phyloP scores from a whole-genome alignment of 2,329 filamentous ascomycete species.

The Zalaria sp. region DNA sequence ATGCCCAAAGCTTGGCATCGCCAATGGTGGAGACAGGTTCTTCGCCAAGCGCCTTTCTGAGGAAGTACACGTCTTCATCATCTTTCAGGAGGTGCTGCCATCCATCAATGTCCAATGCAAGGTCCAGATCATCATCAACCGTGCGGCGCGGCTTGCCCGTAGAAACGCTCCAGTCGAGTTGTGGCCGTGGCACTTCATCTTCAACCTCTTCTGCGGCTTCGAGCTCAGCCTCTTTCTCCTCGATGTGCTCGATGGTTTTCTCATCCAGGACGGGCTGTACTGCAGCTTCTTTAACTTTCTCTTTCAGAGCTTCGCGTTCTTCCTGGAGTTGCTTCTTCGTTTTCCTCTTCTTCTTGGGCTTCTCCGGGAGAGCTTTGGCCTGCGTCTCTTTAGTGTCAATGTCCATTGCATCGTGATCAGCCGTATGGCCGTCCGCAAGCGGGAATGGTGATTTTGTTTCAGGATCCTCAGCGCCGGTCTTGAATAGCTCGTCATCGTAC shows the following conservation, averaged over 20 bases:
- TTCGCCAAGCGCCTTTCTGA: conserved; percentile 37
- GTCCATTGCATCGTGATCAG: conserved; percentile 2
- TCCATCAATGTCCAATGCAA: conserved; percentile 56
- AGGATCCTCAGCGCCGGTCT: conserved; percentile 30
- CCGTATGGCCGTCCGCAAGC: conserved; percentile 4
- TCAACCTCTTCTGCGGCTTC: conserved; percentile 26
- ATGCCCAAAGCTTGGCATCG: conserved; percentile 50
- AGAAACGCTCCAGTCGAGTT: conserved; percentile 48
- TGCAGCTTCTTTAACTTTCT: conserved; percentile 15
- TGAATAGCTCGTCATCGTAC: conserved; percentile 69
- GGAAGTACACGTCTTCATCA: conserved; percentile 48
- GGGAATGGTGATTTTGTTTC: conserved; percentile 6
- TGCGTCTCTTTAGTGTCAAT: conserved; percentile 10
- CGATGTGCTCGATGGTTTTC: conserved; percentile 20
- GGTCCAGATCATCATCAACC: conserved; percentile 49
- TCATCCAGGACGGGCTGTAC: conserved; percentile 15
- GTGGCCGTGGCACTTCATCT: conserved; percentile 34
- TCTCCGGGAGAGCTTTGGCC: conserved; percentile 24
- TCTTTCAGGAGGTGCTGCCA: conserved; percentile 57
- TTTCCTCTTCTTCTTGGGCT: conserved; percentile 48
- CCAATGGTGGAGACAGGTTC: conserved; percentile 35
- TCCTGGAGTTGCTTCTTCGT: conserved; percentile 67
- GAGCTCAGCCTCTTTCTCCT: conserved; percentile 26
- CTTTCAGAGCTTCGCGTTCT: conserved; percentile 47
- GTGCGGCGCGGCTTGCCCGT: conserved; percentile 45